Percentiles rank a stretch among this genome's conserved stretches.
Evolutionary conservation across 2,329 filamentous ascomycete genomes (phyloP).

Genomic region (Aspergillus sp.): DNA sequence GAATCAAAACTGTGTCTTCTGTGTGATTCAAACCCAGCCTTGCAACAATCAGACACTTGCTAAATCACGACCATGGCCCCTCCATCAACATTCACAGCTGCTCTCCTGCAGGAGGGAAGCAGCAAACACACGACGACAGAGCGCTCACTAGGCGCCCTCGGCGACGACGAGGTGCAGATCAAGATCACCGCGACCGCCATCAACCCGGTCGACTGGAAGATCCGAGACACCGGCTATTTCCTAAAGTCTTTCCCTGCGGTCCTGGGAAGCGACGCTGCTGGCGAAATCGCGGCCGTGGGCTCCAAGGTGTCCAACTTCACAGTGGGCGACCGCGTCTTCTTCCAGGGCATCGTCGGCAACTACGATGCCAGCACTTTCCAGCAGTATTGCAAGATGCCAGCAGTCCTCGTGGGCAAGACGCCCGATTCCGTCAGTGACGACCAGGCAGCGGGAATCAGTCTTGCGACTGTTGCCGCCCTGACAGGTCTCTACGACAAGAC

Average conservation of each 20-base stretch:
- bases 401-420: constrained; percentile 31
- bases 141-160: constrained; percentile 20
- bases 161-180: constrained; percentile 13
- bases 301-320: constrained; percentile 19
- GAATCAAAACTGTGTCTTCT: too few species aligned
- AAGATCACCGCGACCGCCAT: constrained; percentile 20
- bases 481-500: constrained; percentile 19
- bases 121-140: constrained; percentile 16
- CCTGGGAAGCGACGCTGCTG: constrained; percentile 24
- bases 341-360: constrained; percentile 35
- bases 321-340: constrained; percentile 32
- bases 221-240: constrained; percentile 29
- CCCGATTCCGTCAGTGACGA: constrained; percentile 31
- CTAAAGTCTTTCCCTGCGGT: constrained; percentile 15
- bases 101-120: constrained; percentile 10
- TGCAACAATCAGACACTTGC: too few species aligned
- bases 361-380: constrained; percentile 36
- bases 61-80: background rate
- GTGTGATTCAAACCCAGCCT: too few species aligned
- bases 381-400: constrained; percentile 38
- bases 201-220: constrained; percentile 28
- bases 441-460: constrained; percentile 29
- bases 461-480: constrained; percentile 19
- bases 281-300: constrained; percentile 17
- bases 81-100: constrained; percentile 14